Evolutionary conservation across 1,284 basidiomycete genomes (phyloP).

Genomic region (Naganishia cerealis): DNA sequence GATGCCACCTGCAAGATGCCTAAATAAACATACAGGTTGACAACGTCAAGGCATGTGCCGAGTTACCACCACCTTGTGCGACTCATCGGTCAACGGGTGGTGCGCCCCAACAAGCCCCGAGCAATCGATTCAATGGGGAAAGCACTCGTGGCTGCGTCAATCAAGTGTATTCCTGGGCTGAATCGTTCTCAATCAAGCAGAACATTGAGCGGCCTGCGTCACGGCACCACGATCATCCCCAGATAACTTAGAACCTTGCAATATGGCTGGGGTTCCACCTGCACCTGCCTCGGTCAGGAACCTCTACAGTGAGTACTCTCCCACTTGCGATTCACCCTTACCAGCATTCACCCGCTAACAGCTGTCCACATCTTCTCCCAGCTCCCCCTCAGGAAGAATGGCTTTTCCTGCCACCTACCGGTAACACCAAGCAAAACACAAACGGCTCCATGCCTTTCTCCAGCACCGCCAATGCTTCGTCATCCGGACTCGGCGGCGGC

Average conservation of each 20-base stretch:
- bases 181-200: neutral
- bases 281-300: constrained; percentile 43
- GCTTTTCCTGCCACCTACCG: constrained; percentile 54
- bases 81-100: no score
- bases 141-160: neutral
- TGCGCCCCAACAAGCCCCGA: no score
- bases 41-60: no score
- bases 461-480: constrained; percentile 37
- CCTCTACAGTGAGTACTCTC: constrained; percentile 41
- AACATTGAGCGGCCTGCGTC: neutral
- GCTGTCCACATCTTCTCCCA: neutral
- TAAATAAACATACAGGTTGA: no score
- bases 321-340: neutral
- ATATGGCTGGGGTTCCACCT: constrained; percentile 29
- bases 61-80: no score
- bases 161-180: neutral
- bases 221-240: neutral
- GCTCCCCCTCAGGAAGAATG: constrained; percentile 55
- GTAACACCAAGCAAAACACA: constrained; percentile 32
- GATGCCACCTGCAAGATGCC: no score
- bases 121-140: neutral
- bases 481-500: constrained; percentile 40
- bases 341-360: neutral
- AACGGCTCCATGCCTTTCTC: constrained; percentile 38
- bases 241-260: neutral